These are phyloP conservation scores for Rhodotorula toruloides DNA, from an alignment of 768 basidiomycete species.

Conservation along the genomic window DNA sequence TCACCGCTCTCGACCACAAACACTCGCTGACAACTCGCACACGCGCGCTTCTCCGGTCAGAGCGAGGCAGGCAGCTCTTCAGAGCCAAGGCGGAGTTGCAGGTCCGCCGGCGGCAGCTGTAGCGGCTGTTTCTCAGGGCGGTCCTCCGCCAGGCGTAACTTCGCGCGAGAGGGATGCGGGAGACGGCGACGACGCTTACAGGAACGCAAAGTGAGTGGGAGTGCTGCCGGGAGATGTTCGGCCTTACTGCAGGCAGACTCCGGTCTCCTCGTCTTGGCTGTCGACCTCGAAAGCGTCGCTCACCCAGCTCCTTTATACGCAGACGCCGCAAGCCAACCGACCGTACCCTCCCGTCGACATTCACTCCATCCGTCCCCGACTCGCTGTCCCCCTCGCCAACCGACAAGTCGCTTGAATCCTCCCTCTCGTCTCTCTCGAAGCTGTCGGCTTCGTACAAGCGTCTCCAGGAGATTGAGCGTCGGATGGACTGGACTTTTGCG, in stretches of 20 bases:
- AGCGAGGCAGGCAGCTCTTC: too few relatives aligned
- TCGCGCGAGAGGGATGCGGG: too few relatives aligned
- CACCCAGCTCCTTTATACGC: background rate
- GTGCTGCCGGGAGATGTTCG: too few relatives aligned
- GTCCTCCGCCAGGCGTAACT: too few relatives aligned
- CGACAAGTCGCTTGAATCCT: conserved; percentile 6
- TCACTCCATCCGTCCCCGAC: background rate
- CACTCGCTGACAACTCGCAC: too few relatives aligned
- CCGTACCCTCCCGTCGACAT: conserved; percentile 18
- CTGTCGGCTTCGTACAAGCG: conserved; percentile 9
- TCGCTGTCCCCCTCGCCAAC: background rate
- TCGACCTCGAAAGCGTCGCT: background rate
- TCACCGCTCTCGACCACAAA: background rate
- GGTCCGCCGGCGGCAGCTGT: too few relatives aligned
- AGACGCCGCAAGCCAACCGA: conserved; percentile 35
- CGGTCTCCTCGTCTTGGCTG: background rate
- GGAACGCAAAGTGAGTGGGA: too few relatives aligned
- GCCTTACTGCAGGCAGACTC: too few relatives aligned
- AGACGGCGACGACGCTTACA: too few relatives aligned
- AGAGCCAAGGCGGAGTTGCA: too few relatives aligned
- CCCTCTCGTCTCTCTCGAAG: conserved; percentile 21
- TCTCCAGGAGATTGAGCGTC: conserved; percentile 25
- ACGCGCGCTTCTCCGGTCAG: too few relatives aligned
- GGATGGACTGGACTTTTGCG: conserved; percentile 34
- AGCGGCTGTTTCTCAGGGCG: too few relatives aligned